Evolutionary conservation across 345 rosid genomes (phyloP).

Genomic region (Pistacia atlantica): DNA sequence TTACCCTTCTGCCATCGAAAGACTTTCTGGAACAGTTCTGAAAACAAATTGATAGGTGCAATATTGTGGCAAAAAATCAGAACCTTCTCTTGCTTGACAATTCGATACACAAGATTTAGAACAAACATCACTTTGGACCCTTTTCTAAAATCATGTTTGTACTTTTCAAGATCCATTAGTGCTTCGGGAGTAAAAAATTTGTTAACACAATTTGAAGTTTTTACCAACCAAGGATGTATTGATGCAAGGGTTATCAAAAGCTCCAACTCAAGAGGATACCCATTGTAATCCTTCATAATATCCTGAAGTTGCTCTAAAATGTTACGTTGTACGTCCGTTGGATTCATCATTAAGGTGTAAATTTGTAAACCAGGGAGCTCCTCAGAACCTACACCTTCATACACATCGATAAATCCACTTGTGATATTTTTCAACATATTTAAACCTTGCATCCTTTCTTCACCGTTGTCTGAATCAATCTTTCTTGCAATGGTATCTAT

Average conservation of each 20-base stretch:
- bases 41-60: slow-evolving; percentile 73
- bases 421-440: slow-evolving; percentile 81
- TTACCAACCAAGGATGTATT: slow-evolving; percentile 83
- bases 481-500: slow-evolving; percentile 75
- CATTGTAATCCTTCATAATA: slow-evolving; percentile 57
- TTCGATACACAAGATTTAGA: slow-evolving; percentile 75
- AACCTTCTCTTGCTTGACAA: slow-evolving; percentile 71
- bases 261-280: slow-evolving; percentile 85
- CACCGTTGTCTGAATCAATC: slow-evolving; percentile 64
- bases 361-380: slow-evolving; percentile 89
- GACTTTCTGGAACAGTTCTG: slow-evolving; percentile 65
- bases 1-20: slow-evolving; percentile 77
- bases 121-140: slow-evolving; percentile 95
- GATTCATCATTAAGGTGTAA: slow-evolving; percentile 86
- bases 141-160: slow-evolving; percentile 56
- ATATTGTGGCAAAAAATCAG: slow-evolving; percentile 92
- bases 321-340: slow-evolving; percentile 67
- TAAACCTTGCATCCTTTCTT: slow-evolving; percentile 78
- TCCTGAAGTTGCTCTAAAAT: slow-evolving; percentile 62
- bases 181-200: slow-evolving; percentile 58
- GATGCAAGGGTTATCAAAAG: slow-evolving; percentile 86
- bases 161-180: slow-evolving; percentile 55
- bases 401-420: slow-evolving; percentile 75
- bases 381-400: slow-evolving; percentile 69
- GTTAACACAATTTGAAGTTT: slow-evolving; percentile 61